A percentile compares a stretch with the other conserved stretches of the same genome.
These are phyloP conservation scores for Lepidium africanum DNA, from an alignment of 345 rosid species.

Conservation along the genomic window DNA sequence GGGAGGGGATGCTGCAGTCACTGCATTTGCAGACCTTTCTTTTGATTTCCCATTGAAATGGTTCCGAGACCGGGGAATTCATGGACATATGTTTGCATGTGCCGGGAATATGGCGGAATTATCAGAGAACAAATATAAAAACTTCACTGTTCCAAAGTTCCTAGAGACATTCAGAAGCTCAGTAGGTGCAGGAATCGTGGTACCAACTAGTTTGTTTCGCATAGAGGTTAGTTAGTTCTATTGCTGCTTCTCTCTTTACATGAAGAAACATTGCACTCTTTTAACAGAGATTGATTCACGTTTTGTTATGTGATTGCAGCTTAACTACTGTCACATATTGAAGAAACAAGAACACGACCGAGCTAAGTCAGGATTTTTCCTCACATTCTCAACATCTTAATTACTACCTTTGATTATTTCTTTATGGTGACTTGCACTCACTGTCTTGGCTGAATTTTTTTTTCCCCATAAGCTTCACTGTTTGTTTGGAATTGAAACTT, in stretches of 20 bases:
- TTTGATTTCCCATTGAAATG: conserved; percentile 81
- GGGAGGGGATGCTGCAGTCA: conserved; percentile 85
- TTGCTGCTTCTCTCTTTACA: not conserved
- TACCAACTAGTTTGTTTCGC: conserved; percentile 72
- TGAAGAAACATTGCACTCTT: not conserved
- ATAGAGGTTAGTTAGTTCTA: conserved; percentile 60
- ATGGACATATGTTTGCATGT: conserved; percentile 82
- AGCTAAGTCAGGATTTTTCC: conserved; percentile 53
- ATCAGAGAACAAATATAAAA: conserved; percentile 58
- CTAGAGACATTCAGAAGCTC: conserved; percentile 61
- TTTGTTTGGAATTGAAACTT: not conserved
- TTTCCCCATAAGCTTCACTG: not conserved
- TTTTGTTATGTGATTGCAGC: conserved; percentile 34
- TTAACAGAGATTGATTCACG: not conserved
- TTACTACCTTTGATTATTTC: conserved; percentile 9
- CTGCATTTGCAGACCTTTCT: conserved; percentile 89
- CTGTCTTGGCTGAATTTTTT: not conserved
- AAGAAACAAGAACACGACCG: conserved; percentile 53
- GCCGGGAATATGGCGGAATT: conserved; percentile 78
- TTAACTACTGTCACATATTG: conserved; percentile 62
- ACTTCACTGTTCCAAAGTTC: conserved; percentile 53
- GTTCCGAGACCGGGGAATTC: conserved; percentile 81
- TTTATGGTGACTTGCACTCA: not conserved
- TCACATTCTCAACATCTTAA: conserved; percentile 45
- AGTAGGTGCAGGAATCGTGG: conserved; percentile 77